These are phyloP conservation scores for Ustilago loliicola DNA, from an alignment of 1,284 basidiomycete species.

Conservation along the genomic window DNA sequence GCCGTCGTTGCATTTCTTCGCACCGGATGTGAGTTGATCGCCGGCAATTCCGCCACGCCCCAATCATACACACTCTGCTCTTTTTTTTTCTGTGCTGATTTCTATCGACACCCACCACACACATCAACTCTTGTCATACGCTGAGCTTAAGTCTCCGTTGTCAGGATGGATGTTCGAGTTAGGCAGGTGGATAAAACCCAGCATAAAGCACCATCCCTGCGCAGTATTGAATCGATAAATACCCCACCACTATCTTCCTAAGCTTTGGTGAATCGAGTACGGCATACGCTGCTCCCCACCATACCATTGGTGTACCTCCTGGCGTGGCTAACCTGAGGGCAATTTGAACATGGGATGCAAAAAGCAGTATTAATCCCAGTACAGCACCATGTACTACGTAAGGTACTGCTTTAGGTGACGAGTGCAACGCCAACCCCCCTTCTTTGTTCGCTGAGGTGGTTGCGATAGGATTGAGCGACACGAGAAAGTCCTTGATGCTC, in stretches of 20 bases:
- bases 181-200: slow-evolving; percentile 91
- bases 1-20: slow-evolving; percentile 16
- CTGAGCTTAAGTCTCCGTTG: background rate
- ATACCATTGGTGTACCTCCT: slow-evolving; percentile 78
- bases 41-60: slow-evolving; percentile 15
- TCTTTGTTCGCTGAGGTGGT: background rate
- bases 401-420: slow-evolving; percentile 72
- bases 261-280: slow-evolving; percentile 72
- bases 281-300: slow-evolving; percentile 82
- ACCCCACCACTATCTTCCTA: slow-evolving; percentile 74
- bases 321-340: slow-evolving; percentile 83
- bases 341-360: slow-evolving; percentile 91
- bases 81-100: background rate
- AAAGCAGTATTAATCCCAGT: slow-evolving; percentile 76
- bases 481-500: background rate
- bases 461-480: slow-evolving; percentile 61
- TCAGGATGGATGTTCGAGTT: background rate
- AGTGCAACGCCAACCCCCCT: background rate
- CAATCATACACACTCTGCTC: slow-evolving; percentile 11
- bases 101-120: background rate
- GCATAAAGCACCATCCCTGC: slow-evolving; percentile 84
- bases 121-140: background rate
- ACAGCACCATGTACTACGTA: slow-evolving; percentile 80
- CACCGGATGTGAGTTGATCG: too few species aligned
- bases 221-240: slow-evolving; percentile 82